A percentile compares a stretch with the other conserved stretches of the same genome.
Evolutionary conservation across 2,329 filamentous ascomycete species (phyloP).

Genomic region (Dendryphion nanum): DNA sequence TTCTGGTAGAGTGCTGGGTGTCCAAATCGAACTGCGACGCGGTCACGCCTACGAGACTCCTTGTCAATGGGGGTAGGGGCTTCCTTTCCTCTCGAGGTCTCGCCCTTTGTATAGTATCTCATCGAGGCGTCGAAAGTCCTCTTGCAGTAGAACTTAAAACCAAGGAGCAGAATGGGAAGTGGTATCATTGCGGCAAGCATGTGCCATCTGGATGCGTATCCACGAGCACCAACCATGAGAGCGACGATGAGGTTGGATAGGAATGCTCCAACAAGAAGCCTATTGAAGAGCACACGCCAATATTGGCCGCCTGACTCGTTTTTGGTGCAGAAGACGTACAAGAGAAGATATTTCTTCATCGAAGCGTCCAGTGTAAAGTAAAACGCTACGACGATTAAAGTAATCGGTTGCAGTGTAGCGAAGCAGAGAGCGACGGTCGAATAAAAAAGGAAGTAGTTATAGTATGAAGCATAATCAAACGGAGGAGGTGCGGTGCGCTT

Average conservation of each 20-base stretch:
- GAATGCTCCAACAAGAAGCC: constrained; percentile 79
- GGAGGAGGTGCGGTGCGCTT: constrained; percentile 87
- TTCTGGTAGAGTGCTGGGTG: constrained; percentile 88
- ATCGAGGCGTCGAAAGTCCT: constrained; percentile 74
- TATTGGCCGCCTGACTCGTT: constrained; percentile 91
- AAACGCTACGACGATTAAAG: constrained; percentile 79
- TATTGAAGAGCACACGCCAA: constrained; percentile 90
- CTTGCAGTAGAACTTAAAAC: constrained; percentile 84
- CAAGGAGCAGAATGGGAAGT: constrained; percentile 72
- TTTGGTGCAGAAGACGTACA: constrained; percentile 96
- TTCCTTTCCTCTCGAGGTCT: constrained; percentile 52
- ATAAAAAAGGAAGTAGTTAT: constrained; percentile 98
- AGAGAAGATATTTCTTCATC: constrained; percentile 90
- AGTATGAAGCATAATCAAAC: constrained; percentile 95
- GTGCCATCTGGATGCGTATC: constrained; percentile 43
- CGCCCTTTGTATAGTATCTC: constrained; percentile 73
- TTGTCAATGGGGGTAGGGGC: constrained; percentile 40
- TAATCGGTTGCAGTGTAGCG: constrained; percentile 79
- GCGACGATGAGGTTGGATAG: constrained; percentile 78
- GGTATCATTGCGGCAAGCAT: constrained; percentile 72
- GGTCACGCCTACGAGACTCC: constrained; percentile 56
- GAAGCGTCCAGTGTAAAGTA: constrained; percentile 87
- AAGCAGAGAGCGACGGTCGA: constrained; percentile 85
- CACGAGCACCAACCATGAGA: constrained; percentile 70
- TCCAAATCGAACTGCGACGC: constrained; percentile 75